A percentile compares a stretch with the other conserved stretches of the same genome.
Conservation (phyloP, 1,284 basidiomycete genomes). For the Agroathelia rolfsii region DNA sequence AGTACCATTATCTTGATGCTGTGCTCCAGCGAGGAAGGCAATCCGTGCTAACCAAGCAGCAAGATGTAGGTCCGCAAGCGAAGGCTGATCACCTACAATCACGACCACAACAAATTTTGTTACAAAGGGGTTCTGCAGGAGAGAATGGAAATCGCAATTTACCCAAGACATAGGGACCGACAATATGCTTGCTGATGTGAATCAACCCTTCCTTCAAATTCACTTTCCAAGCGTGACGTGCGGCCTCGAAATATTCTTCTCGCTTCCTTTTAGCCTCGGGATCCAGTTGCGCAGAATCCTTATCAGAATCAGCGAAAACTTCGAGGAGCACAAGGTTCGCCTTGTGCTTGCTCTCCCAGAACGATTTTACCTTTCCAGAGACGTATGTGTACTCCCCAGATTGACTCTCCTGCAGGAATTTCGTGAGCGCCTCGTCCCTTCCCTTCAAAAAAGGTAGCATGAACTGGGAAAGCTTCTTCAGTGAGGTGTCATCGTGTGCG, state of each 20-base stretch:
- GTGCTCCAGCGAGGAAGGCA: constrained; percentile 47
- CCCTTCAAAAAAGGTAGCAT: constrained; percentile 36
- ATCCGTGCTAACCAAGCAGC: constrained; percentile 69
- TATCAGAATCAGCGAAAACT: constrained; percentile 36
- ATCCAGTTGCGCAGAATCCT: constrained; percentile 26
- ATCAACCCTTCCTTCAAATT: constrained; percentile 33
- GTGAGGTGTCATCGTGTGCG: constrained; percentile 36
- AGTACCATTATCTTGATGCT: constrained; percentile 36
- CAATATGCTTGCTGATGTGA: constrained; percentile 47
- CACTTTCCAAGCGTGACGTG: constrained; percentile 31
- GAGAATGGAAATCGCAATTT: constrained; percentile 16
- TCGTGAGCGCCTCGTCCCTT: constrained; percentile 42
- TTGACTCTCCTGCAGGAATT: constrained; percentile 43
- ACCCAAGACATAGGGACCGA: constrained; percentile 69
- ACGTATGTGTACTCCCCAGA: constrained; percentile 35
- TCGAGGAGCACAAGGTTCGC: constrained; percentile 34
- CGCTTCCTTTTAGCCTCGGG: constrained; percentile 20
- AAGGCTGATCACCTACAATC: constrained; percentile 61
- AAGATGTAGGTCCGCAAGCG: constrained; percentile 73
- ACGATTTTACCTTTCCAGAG: constrained; percentile 49
- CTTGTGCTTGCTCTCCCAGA: constrained; percentile 46
- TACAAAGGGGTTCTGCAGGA: background rate
- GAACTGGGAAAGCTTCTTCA: constrained; percentile 30
- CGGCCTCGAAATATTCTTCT: constrained; percentile 25
- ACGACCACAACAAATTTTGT: constrained; percentile 17